These are phyloP conservation scores for Fusarium sp. DNA, from an alignment of 2,329 filamentous ascomycete species.

Conservation along the genomic window DNA sequence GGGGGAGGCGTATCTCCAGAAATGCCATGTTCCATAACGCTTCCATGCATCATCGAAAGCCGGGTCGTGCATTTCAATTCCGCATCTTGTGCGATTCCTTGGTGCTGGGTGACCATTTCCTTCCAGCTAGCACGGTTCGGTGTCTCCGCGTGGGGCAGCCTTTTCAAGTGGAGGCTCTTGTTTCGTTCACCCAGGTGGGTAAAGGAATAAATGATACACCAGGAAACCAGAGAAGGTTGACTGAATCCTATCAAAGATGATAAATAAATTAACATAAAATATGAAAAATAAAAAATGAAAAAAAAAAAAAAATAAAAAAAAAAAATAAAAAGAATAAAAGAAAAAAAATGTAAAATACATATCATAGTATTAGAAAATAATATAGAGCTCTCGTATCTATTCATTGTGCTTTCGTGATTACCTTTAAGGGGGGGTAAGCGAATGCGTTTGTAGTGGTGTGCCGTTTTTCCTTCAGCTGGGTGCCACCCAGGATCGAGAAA, in stretches of 20 bases:
- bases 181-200: not conserved
- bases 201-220: not conserved
- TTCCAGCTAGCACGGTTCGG: slow-evolving; percentile 40
- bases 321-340: too few relatives aligned
- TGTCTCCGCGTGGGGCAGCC: slow-evolving; percentile 34
- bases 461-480: not conserved
- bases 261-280: not conserved
- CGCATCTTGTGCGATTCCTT: not conserved
- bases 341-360: too few relatives aligned
- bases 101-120: not conserved
- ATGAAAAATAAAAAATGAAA: too few relatives aligned
- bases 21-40: slow-evolving; percentile 10
- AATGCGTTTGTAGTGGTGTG: not conserved
- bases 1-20: slow-evolving; percentile 5
- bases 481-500: not conserved
- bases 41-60: slow-evolving; percentile 12
- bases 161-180: not conserved
- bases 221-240: not conserved
- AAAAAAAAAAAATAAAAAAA: too few relatives aligned
- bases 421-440: not conserved
- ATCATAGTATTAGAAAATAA: not conserved
- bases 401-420: not conserved
- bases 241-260: not conserved
- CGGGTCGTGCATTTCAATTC: slow-evolving; percentile 5
- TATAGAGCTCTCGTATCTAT: not conserved